Evolutionary conservation across 768 basidiomycete species (phyloP).

Genomic region (Scleroderma bovista): DNA sequence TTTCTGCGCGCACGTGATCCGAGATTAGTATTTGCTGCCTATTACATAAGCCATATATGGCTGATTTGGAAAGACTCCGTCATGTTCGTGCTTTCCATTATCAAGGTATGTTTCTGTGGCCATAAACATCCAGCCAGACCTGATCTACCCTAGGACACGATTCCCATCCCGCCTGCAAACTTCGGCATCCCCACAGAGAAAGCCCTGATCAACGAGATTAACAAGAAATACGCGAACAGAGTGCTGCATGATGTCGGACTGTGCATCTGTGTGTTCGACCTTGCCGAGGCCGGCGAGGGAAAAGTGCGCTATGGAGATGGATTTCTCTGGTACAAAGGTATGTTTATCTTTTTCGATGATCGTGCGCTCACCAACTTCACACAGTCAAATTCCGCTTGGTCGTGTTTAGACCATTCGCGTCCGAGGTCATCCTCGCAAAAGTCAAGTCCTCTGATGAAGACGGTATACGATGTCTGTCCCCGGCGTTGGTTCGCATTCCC

Average conservation of each 20-base stretch:
- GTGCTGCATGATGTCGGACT: constrained; percentile 88
- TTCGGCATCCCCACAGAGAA: constrained; percentile 75
- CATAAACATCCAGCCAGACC: background rate
- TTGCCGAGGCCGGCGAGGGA: constrained; percentile 83
- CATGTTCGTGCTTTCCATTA: constrained; percentile 45
- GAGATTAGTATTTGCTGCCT: background rate
- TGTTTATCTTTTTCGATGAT: constrained; percentile 10
- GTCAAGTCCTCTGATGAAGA: constrained; percentile 84
- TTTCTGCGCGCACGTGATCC: background rate
- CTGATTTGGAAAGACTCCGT: too few relatives aligned
- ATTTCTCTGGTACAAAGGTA: constrained; percentile 90
- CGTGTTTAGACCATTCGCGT: constrained; percentile 85
- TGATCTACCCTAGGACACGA: constrained; percentile 62
- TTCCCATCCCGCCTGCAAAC: constrained; percentile 82
- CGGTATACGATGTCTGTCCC: constrained; percentile 69
- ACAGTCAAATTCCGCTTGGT: constrained; percentile 85
- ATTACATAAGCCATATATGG: too few relatives aligned
- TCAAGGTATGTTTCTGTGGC: constrained; percentile 29
- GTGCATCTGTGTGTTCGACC: constrained; percentile 85
- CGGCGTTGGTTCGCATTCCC: background rate
- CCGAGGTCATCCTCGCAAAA: constrained; percentile 86
- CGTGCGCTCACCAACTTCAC: background rate
- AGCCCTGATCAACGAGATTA: constrained; percentile 79
- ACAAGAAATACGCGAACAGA: constrained; percentile 94
- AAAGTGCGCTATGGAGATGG: constrained; percentile 95